Evolutionary conservation across 2,329 filamentous ascomycete species (phyloP).

Genomic region (Lasiodiplodia citricola): DNA sequence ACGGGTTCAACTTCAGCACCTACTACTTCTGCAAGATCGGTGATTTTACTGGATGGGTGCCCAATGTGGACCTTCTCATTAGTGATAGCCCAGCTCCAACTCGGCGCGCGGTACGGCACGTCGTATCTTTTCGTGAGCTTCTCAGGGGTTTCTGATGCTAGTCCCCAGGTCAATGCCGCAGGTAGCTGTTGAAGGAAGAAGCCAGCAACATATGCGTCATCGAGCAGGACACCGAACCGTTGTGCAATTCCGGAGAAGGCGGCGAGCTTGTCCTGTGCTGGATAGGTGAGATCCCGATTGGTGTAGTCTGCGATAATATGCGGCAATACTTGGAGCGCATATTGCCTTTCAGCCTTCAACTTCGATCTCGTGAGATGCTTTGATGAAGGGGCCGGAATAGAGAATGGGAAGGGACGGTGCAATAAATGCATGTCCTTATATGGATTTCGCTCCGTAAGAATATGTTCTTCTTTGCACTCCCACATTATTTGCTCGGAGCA

Average conservation of each 20-base stretch:
- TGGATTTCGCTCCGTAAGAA: not conserved
- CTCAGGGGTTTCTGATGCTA: no score
- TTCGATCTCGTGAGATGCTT: not conserved
- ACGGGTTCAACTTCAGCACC: not conserved
- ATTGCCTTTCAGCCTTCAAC: not conserved
- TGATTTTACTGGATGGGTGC: no score
- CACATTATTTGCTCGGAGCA: not conserved
- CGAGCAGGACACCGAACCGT: not conserved
- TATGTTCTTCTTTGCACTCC: not conserved
- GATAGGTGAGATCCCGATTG: not conserved
- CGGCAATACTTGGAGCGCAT: not conserved
- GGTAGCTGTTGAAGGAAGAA: conserved; percentile 11
- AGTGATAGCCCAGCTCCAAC: conserved; percentile 11
- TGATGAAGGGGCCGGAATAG: not conserved
- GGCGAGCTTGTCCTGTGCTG: not conserved
- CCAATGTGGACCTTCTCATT: not conserved
- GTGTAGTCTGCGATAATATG: not conserved
- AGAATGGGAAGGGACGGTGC: not conserved
- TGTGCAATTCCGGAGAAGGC: not conserved
- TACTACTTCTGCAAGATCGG: not conserved
- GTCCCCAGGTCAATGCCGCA: not conserved
- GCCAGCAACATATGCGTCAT: conserved; percentile 2
- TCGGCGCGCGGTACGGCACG: not conserved
- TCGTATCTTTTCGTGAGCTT: not conserved
- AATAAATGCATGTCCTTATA: not conserved